Percentiles rank a stretch among this genome's conserved stretches.
Conservation (phyloP, 257 asterid species). For the Haberlea rhodopensis region DNA sequence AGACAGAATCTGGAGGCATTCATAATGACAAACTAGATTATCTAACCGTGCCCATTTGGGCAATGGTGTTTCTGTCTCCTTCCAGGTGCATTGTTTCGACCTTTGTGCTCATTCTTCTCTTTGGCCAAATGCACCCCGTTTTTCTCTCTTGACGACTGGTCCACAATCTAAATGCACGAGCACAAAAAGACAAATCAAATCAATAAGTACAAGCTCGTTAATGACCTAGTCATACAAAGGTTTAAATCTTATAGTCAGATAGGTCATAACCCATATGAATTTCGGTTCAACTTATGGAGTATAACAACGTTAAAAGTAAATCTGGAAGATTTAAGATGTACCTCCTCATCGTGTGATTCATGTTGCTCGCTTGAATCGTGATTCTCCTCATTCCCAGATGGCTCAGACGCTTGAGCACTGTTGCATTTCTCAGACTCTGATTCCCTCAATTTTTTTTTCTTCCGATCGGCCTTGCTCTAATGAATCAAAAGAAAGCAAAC, state of each 20-base stretch:
- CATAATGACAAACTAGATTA: background rate
- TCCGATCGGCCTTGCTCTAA: constrained; percentile 63
- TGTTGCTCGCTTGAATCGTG: constrained; percentile 53
- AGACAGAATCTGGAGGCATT: background rate
- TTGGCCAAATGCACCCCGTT: constrained; percentile 44
- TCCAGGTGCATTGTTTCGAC: constrained; percentile 68
- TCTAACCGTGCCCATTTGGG: constrained; percentile 70
- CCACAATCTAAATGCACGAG: constrained; percentile 48
- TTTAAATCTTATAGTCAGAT: background rate
- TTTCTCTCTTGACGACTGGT: constrained; percentile 45
- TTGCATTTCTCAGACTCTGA: constrained; percentile 54
- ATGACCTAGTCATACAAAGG: constrained; percentile 7
- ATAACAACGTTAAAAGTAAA: background rate
- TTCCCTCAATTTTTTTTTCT: constrained; percentile 68
- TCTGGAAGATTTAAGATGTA: constrained; percentile 26
- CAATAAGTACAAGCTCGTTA: background rate
- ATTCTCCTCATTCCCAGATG: constrained; percentile 56
- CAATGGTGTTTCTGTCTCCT: constrained; percentile 62
- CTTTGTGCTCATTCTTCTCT: constrained; percentile 58
- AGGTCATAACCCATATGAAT: background rate
- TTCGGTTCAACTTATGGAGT: background rate
- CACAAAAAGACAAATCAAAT: constrained; percentile 3
- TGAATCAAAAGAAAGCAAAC: constrained; percentile 19
- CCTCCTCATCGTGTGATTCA: constrained; percentile 82
- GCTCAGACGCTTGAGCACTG: constrained; percentile 43